Evolutionary conservation across 768 basidiomycete genomes (phyloP).

Genomic region (Pleurotus sapidus): DNA sequence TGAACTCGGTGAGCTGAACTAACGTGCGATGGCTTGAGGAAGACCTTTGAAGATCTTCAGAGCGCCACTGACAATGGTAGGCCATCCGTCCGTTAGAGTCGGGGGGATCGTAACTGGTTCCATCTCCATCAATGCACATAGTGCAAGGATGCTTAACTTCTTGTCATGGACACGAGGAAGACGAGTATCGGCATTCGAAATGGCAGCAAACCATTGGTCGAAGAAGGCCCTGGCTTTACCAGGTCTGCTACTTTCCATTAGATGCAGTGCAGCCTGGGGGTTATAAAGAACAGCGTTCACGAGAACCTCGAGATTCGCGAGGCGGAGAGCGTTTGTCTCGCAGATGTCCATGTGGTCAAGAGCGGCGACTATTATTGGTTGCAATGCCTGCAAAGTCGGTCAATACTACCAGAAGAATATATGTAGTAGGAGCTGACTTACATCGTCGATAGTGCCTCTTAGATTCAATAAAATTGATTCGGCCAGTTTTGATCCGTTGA

Average conservation of each 20-base stretch:
- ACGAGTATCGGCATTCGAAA: constrained; percentile 47
- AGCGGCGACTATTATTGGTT: constrained; percentile 60
- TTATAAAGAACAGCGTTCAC: constrained; percentile 85
- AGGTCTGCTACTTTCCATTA: constrained; percentile 62
- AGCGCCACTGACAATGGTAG: constrained; percentile 65
- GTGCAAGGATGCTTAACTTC: constrained; percentile 73
- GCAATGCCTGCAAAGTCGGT: constrained; percentile 46
- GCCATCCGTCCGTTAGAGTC: constrained; percentile 68
- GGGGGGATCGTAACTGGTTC: constrained; percentile 54
- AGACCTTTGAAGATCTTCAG: constrained; percentile 76
- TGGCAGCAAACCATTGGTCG: constrained; percentile 78
- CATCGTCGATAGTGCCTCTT: constrained; percentile 75
- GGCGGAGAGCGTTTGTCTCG: constrained; percentile 60
- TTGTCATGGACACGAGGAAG: constrained; percentile 90
- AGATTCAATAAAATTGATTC: constrained; percentile 83
- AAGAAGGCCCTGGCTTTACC: constrained; percentile 77
- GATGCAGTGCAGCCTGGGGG: constrained; percentile 67
- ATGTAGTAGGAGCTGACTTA: constrained; percentile 28
- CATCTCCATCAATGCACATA: constrained; percentile 77
- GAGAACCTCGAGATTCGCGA: constrained; percentile 82
- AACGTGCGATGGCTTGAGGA: constrained; percentile 74
- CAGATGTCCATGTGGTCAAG: constrained; percentile 57
- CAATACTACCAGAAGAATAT: constrained; percentile 7
- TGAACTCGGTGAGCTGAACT: constrained; percentile 9
- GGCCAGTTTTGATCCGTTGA: constrained; percentile 82